Base-by-base conservation (phyloP, 2,329 filamentous ascomycete species). In the Penicillium sp. region DNA sequence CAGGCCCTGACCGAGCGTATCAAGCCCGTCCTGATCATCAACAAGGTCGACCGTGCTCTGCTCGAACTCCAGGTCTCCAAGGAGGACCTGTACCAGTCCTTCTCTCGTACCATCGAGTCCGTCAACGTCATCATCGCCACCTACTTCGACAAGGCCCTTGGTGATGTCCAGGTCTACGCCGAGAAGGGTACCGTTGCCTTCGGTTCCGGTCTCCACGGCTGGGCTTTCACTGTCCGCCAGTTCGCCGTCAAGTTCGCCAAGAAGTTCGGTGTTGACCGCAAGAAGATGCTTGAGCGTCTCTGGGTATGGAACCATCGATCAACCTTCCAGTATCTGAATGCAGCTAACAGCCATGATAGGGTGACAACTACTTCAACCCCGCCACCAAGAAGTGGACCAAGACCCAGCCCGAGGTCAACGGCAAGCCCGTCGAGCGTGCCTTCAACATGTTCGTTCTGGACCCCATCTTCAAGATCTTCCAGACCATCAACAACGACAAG, bases 351-450 rank as follows among this genome's bases (percentile, higher is more conserved):
- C n/a, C n/a, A n/a, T n/a, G n/a, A n/a, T n/a, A n/a, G n/a, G 93
- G 93, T 64, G 93, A 98, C 84, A 96, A 89, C 83, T 98, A 82
- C 84, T 98, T 98, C 87, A 97, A 98, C 83, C 88, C 93, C 65
- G 82, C 88, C 78, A 98, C 93, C 81, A 98, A 97, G 88, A 98
- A 98, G 85, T 98, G 93, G 93, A 91, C 90, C 75, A 97, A 87
- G n/a, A n/a, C n/a, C 81, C 81, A 77, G 72, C 79, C 78, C 64
- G 86, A 81, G 60, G 77, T 88, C 71, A 89, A 95, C 69, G 91
- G 89, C 71, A 85, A 95, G 81, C 72, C 75, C 60, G 83, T 95
- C 52, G 93, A 97, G 84, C 93, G 93, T 86, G 88, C 91, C 64
- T 98, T 98, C 87, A 95, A 93, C 82, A 87, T 93, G 83, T 98